phyloP scores from a whole-genome alignment of 352 stramenopile species.

The Achlya hypogyna region DNA sequence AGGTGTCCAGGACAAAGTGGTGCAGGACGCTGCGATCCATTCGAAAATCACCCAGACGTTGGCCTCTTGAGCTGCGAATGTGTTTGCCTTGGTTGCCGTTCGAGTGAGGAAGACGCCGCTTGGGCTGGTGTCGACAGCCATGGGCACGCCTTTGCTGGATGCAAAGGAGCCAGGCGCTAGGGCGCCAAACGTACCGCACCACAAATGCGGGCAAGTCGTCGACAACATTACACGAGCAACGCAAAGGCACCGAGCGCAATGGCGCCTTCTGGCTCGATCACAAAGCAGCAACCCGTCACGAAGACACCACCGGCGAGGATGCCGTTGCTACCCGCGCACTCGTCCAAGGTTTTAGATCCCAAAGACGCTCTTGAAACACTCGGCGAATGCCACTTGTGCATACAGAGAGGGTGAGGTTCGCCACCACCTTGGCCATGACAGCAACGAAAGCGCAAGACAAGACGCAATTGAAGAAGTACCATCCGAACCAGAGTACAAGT shows the following conservation, averaged over 20 bases:
- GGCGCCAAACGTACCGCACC: constrained; percentile 56
- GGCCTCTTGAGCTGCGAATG: constrained; percentile 29
- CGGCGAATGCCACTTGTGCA: constrained; percentile 43
- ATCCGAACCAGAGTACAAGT: constrained; percentile 80
- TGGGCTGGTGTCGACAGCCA: constrained; percentile 21
- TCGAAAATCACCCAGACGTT: constrained; percentile 21
- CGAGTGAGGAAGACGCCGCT: constrained; percentile 28
- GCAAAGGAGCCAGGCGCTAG: constrained; percentile 66
- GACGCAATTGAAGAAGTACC: constrained; percentile 82
- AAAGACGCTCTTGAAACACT: constrained; percentile 36
- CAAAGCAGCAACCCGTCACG: constrained; percentile 63
- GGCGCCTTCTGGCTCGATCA: constrained; percentile 52
- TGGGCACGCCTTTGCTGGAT: constrained; percentile 25
- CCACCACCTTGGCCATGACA: constrained; percentile 35
- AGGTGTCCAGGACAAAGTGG: constrained; percentile 35
- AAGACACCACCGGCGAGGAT: constrained; percentile 61
- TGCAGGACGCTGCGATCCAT: constrained; percentile 18
- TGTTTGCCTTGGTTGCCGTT: constrained; percentile 23
- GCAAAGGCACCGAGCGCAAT: constrained; percentile 28
- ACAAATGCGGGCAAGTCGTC: constrained; percentile 72
- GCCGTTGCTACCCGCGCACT: constrained; percentile 54
- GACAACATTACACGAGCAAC: constrained; percentile 69
- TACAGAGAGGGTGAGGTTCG: constrained; percentile 68
- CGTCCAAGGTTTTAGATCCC: constrained; percentile 29
- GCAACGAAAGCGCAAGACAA: constrained; percentile 39